phyloP scores from a whole-genome alignment of 495 filamentous ascomycete species.

The Podospora conica region DNA sequence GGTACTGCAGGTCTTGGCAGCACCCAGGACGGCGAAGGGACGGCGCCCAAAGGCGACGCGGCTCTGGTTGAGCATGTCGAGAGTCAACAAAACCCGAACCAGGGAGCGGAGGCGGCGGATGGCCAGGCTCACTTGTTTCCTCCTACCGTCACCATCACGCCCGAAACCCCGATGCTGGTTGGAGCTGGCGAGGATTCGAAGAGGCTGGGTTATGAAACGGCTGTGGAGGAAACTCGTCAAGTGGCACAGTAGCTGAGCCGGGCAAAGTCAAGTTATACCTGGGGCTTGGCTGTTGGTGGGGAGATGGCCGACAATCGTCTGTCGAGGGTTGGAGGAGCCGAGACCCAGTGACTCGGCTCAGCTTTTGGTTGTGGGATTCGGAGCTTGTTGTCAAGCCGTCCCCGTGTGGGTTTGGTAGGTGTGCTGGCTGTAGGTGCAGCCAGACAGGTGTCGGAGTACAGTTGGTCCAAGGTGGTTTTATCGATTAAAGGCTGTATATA shows the following conservation, averaged over 20 bases:
- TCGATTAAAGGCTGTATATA: neutral
- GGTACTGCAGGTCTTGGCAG: neutral
- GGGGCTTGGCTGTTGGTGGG: neutral
- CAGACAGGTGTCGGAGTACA: neutral
- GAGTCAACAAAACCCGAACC: neutral
- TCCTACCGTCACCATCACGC: conserved; percentile 35
- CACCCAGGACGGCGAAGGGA: neutral
- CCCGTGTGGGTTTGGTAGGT: neutral
- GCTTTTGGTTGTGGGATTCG: neutral
- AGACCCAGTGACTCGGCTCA: neutral
- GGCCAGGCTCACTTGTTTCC: conserved; percentile 9
- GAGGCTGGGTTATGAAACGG: conserved; percentile 31
- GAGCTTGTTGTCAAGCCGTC: neutral
- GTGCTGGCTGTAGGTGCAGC: neutral
- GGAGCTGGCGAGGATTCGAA: conserved; percentile 31
- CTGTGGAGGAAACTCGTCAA: conserved; percentile 24
- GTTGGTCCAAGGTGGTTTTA: neutral
- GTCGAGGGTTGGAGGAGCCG: neutral
- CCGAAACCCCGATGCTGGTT: conserved; percentile 31
- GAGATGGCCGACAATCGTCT: neutral
- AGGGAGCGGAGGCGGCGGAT: neutral
- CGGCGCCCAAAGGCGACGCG: neutral
- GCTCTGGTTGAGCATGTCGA: conserved; percentile 2
- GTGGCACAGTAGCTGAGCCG: conserved; percentile 29
- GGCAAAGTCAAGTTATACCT: neutral